Base-by-base conservation (phyloP, 495 filamentous ascomycete genomes). In the Aspergillus avenaceus region DNA sequence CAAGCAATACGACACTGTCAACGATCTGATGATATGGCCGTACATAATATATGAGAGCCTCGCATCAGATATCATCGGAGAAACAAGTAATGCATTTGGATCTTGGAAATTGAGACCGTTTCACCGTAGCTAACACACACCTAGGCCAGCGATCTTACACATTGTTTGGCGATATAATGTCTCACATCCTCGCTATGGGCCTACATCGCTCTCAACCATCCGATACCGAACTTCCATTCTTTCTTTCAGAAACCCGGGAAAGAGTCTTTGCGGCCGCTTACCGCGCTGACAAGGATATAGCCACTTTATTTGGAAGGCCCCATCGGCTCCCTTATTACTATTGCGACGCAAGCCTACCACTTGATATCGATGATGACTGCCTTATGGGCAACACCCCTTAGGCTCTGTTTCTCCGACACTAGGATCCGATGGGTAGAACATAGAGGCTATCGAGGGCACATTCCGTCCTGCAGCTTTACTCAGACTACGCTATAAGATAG, bases 231-330 rank as follows among this genome's bases (percentile, higher is more conserved):
- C 53, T 36, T 40, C 55, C 74, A 1, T 73, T 77, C 40, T 73
- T 73, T 52, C 65, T 76, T 5, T 56, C 56, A 18, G 69, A 75
- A 43, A 55, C 70, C 12, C 64, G 71, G 8, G 69, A 75, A 54
- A 67, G 69, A 19, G 32, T 78, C 3, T 77, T 80, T 50, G 59
- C 71, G 14, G 54, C 60, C 34, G 59, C 65, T 7, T 79, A 72
- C 42, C 61, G 62, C 2, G 54, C 62, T 3, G 74, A 76, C 52
- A 78, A 80, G 56, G 57, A 58, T 4, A 29, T 73, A 0, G 67
- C 73, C 2, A 70, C 72, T 0, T 74, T 78, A 24, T 53, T 73
- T 2, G 78, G 76, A 5, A 58, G 79, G n/a, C 78, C 78, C 0
- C 76, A 77, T 1, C 61, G 70, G 5, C 55, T 81, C 12, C 71